Percentiles rank a stretch among this genome's conserved stretches.
phyloP scores from a whole-genome alignment of 192 early-diverging fungal species.

The Chytriomyces sp. region DNA sequence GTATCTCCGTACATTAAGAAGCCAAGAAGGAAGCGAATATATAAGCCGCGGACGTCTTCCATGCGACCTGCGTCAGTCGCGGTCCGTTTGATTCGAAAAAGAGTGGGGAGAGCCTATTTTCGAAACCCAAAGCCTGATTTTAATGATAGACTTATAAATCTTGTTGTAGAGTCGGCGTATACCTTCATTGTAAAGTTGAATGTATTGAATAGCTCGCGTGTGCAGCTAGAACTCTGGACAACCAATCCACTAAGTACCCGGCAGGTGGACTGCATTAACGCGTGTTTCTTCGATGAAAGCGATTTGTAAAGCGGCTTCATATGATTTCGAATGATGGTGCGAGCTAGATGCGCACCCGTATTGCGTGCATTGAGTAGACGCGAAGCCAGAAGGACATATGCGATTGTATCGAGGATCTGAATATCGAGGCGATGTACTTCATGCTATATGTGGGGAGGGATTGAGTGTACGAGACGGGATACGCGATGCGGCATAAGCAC shows the following conservation, averaged over 20 bases:
- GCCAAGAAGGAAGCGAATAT: slow-evolving; percentile 74
- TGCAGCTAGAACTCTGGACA: slow-evolving; percentile 54
- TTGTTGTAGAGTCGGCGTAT: not conserved
- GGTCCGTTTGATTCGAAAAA: slow-evolving; percentile 47
- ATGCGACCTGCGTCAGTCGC: slow-evolving; percentile 28
- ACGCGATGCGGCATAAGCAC: slow-evolving; percentile 26
- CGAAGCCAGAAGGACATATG: slow-evolving; percentile 57
- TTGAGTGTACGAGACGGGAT: not conserved
- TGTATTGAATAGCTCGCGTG: slow-evolving; percentile 65
- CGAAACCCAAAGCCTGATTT: not conserved
- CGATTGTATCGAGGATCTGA: slow-evolving; percentile 61
- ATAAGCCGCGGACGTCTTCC: slow-evolving; percentile 70
- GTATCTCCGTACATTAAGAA: slow-evolving; percentile 75
- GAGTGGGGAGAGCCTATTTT: slow-evolving; percentile 18
- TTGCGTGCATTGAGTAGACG: slow-evolving; percentile 40
- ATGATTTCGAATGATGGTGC: slow-evolving; percentile 63
- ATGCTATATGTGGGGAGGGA: slow-evolving; percentile 34
- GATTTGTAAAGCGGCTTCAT: slow-evolving; percentile 67
- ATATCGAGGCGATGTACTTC: slow-evolving; percentile 53
- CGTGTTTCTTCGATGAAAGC: slow-evolving; percentile 60
- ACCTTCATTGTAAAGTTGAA: slow-evolving; percentile 78
- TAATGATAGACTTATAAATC: slow-evolving; percentile 9
- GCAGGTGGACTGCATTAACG: slow-evolving; percentile 64
- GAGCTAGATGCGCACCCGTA: slow-evolving; percentile 42
- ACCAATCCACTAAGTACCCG: slow-evolving; percentile 66